Base-by-base conservation (phyloP, 352 stramenopile genomes). In the Globisporangium nagaii region DNA sequence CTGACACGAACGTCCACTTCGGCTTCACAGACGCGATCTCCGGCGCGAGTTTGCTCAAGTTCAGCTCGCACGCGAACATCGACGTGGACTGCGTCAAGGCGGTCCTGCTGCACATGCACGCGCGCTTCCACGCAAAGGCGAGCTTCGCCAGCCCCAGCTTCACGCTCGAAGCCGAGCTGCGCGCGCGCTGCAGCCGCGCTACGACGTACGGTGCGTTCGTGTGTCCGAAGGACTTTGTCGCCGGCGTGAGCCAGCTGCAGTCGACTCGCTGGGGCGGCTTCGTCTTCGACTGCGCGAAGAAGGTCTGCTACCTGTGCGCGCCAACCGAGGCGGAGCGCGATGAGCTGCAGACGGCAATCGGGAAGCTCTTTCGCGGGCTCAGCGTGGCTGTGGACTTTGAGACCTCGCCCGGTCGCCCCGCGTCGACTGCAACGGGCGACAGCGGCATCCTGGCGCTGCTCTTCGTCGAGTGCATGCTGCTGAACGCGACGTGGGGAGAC, bases 381-480 rank as follows among this genome's bases (percentile, higher is more conserved):
- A 30, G 30, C 27, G 17, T 36, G 13, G 22, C 17, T 22, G 22
- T 28, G 22, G 22, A 45, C 15, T 50, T 58, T 40, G 30, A 49
- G 40, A 28, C 22, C 13, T 41, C 40, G 15, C 32, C 30, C 1
- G 17, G 41, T 22, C 28, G 37, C 10, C 15, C 31, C 28, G 34
- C 41, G 10, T 37, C 40, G 22, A 47, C 30, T 0, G 24, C 24
- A 1, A 22, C 52, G 15, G 36, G 37, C 41, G 41, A 58, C 25
- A 58, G 41, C 41, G 52, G 52, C 20, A 22, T 58, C 28, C 17
- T 58, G 39, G 52, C 52, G 52, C 41, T 58, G 41, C 52, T 58
- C 41, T 58, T 58, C 24, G 22, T 58, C 24, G 52, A 58, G 32
- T 44, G 30, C 15, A 44, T 51, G 40, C 22, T 58, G 25, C 40